These are phyloP conservation scores for Aspergillus caelatus DNA, from an alignment of 2,329 filamentous ascomycete species.

Conservation along the genomic window DNA sequence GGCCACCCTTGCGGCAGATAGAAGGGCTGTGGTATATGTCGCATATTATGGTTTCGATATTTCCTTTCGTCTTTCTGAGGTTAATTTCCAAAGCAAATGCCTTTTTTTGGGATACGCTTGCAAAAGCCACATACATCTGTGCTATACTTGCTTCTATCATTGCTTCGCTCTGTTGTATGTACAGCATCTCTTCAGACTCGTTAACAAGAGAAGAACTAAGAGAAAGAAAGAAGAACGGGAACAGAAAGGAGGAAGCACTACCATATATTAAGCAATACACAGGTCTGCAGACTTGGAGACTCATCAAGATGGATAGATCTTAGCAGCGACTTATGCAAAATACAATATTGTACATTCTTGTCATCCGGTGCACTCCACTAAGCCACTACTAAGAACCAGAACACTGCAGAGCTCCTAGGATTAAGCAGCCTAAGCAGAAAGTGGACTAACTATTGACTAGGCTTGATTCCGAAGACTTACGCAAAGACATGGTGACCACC, in stretches of 20 bases:
- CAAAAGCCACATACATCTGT: neutral
- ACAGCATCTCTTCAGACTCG: neutral
- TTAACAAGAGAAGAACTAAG: neutral
- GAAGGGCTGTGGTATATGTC: slow-evolving; percentile 5
- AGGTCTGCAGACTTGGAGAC: neutral
- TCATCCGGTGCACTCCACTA: neutral
- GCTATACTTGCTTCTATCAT: neutral
- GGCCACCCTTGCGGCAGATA: neutral
- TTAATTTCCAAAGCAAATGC: neutral
- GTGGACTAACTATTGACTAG: too few relatives aligned
- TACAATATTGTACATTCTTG: neutral
- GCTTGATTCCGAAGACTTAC: too few relatives aligned
- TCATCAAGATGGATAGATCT: neutral
- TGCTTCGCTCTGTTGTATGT: neutral
- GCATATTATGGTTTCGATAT: neutral
- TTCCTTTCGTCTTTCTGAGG: neutral
- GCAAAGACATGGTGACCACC: too few relatives aligned
- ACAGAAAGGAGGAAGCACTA: neutral
- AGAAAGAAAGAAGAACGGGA: neutral
- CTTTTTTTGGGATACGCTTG: neutral
- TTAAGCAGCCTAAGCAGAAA: too few relatives aligned
- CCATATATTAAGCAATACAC: slow-evolving; percentile 1
- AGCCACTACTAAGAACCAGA: neutral
- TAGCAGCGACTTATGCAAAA: neutral
- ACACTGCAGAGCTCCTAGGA: too few relatives aligned